Base-by-base conservation (phyloP, 805 yeast species). In the Zygoascus ofunaensis region DNA sequence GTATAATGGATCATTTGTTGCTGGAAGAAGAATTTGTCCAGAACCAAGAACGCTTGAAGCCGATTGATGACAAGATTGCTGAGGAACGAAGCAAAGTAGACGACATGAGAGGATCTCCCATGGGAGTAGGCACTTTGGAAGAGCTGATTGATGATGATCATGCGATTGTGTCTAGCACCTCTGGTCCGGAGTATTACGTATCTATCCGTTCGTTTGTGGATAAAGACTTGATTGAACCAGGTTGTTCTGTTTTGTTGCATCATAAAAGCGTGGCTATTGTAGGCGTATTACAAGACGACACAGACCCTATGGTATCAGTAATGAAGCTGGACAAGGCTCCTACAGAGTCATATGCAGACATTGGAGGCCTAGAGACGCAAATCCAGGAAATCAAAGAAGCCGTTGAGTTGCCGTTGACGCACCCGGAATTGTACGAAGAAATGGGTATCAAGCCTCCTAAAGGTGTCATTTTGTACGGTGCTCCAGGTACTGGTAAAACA, bases 371-470 rank as follows among this genome's bases (percentile, higher is more conserved):
- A 53, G 97, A 92, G 64, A 64, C 80, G 12, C 98, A 92, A 69
- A 90, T 92, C 60, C 96, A 92, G 70, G 98, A 92, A 66, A 92
- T 92, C 57, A 92, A 92, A 68, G 97, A 90, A 66, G 85, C 95
- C 5, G 97, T 90, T 14, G 97, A 90, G 65, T 73, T 90, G 56
- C 97, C 97, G 10, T 72, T 89, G 51, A 87, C 96, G 12, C 97
- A 90, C 65, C 97, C 97, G 0, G 97, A 90, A 64, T 70, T 90
- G 56, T 90, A 89, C 65, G 96, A 92, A 68, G 97, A 89, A 65
- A 89, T 90, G 97, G 97, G 97, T 57, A 90, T 90, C 58, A 87
- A 89, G 60, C 97, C 97, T 10, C 97, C 97, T 43, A 90, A 90
- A 69, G 97, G 97, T 69, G 97, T 90, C 42, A 89, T 90, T 55